Base-by-base conservation (phyloP, 371 early-diverging fungal genomes). In the Actinomortierella wolfii region DNA sequence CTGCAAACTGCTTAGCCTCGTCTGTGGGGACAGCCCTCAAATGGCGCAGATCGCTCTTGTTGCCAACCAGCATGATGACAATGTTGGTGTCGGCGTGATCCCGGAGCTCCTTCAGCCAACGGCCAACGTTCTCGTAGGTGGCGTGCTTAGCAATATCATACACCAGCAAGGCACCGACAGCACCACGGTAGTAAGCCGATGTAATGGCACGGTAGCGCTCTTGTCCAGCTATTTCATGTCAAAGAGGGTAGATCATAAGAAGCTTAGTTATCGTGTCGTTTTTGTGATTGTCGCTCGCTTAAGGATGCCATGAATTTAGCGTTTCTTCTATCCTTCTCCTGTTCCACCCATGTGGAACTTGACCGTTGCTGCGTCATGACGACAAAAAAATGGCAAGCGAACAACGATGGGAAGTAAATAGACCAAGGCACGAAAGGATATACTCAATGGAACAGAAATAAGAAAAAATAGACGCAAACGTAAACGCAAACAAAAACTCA, bases 1-100 rank as follows among this genome's bases (percentile, higher is more conserved):
- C 84, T 18, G 99, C 98, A 85, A 94, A 96, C 61, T 93, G 91
- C 81, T 95, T 94, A 25, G 97, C 99, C 70, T 97, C 96, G 24
- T 97, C 97, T 3, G 96, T 96, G 1, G 96, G 91, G 13, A 99
- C 99, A 23, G 97, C 96, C 51, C 99, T 86, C 65, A 98, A 76
- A 67, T 95, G 94, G 69, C 94, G 83, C 83, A 99, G 82, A 92
- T 99, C 99, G 66, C 92, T 93, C 91, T 99, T 99, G 86, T 99
- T 99, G 61, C 99, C 99, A 28, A 99, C 96, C 54, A 99, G 84
- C 94, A 98, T 96, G 63, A 99, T 95, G 39, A 96, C 96, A 81
- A 99, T 99, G 83, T 97, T 95, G 67, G 86, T 87, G 76, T 97
- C 97, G 44, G 99, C 98, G 74, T 98, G 96, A 76, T 99, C 96